Percentiles rank a stretch among this genome's conserved stretches.
Conservation (phyloP, 2,329 filamentous ascomycete species). For the Hirsutella rhossiliensis region DNA sequence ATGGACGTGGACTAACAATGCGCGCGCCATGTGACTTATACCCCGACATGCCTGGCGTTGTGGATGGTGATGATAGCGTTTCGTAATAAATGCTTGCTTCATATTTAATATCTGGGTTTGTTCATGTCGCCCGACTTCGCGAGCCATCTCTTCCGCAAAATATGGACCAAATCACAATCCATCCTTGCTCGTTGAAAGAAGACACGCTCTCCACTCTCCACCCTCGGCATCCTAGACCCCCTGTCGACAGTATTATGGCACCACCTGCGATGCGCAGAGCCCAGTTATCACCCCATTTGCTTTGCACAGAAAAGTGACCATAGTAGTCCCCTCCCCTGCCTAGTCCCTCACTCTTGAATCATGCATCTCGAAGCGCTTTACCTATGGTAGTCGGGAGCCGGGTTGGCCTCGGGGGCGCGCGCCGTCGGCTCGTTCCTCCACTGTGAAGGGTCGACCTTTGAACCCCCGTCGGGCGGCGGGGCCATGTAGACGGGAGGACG, state of each 20-base stretch:
- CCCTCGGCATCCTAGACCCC: too few relatives aligned
- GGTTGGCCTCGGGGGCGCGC: conserved; percentile 12
- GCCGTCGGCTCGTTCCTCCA: conserved; percentile 14
- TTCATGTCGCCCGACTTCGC: too few relatives aligned
- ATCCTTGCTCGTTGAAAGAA: too few relatives aligned
- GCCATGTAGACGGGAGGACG: conserved; percentile 43
- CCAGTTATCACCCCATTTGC: too few relatives aligned
- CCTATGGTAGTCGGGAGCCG: conserved; percentile 16
- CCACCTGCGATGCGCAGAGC: too few relatives aligned
- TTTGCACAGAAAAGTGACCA: background rate
- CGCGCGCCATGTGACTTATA: background rate
- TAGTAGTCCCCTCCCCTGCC: background rate
- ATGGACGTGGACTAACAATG: conserved; percentile 59
- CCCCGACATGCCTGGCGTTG: too few relatives aligned
- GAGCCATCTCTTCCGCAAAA: too few relatives aligned
- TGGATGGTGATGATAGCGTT: background rate
- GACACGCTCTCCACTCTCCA: too few relatives aligned
- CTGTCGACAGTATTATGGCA: too few relatives aligned
- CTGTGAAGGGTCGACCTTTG: conserved; percentile 43
- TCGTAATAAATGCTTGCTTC: background rate
- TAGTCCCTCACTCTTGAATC: background rate
- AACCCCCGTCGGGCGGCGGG: conserved; percentile 30
- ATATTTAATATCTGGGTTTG: background rate
- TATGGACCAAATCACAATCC: too few relatives aligned
- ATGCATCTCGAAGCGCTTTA: background rate